A percentile compares a stretch with the other conserved stretches of the same genome.
phyloP scores from a whole-genome alignment of 345 rosid genomes.

The Eucalyptus cloeziana region DNA sequence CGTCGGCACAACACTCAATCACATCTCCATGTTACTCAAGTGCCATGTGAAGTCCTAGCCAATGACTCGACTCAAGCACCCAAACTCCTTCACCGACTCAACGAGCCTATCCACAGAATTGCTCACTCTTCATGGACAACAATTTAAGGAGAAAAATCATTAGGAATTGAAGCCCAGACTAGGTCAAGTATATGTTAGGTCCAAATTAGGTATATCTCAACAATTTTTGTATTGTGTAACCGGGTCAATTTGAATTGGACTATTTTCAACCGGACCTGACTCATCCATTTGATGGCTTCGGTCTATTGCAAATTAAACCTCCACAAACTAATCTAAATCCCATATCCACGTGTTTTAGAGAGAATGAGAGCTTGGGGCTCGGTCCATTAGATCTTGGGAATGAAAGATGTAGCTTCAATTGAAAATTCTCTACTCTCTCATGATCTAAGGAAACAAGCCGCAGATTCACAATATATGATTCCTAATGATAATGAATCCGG shows the following conservation, averaged over 20 bases:
- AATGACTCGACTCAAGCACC: too few species aligned
- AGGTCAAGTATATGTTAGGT: background rate
- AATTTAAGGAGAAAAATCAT: background rate
- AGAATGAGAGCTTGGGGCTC: background rate
- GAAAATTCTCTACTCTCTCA: background rate
- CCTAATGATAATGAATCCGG: too few species aligned
- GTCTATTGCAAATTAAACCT: background rate
- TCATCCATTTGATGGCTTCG: too few species aligned
- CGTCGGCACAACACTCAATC: accelerated
- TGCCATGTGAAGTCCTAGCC: too few species aligned
- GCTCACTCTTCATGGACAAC: background rate
- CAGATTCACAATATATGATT: background rate
- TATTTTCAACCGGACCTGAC: accelerated
- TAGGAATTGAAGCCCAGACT: background rate
- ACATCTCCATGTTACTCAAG: too few species aligned
- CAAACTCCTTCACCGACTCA: too few species aligned
- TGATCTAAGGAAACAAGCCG: background rate
- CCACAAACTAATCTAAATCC: background rate
- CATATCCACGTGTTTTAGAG: accelerated
- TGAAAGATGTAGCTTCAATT: background rate
- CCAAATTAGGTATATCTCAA: too few species aligned
- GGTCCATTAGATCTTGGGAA: background rate
- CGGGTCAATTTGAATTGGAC: background rate
- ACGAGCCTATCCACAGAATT: background rate
- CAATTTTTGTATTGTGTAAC: too few species aligned